Evolutionary conservation across 805 yeast genomes (phyloP).

Genomic region (Saitoella complicata): DNA sequence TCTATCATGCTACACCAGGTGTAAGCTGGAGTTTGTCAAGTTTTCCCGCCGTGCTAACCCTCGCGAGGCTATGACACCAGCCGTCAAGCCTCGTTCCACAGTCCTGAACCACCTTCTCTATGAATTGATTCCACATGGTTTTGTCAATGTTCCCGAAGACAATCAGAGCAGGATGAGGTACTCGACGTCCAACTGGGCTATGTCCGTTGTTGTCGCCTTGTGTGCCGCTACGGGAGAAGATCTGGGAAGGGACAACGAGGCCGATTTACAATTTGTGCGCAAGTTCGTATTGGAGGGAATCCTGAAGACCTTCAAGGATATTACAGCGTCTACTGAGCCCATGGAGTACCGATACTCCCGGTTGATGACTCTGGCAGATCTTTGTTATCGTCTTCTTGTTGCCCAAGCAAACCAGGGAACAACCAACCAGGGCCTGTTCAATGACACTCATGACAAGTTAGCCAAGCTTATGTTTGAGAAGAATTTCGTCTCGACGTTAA

Average conservation of each 20-base stretch:
- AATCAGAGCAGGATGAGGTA: conserved; percentile 25
- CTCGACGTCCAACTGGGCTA: conserved; percentile 46
- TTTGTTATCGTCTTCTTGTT: conserved; percentile 23
- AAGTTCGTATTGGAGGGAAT: conserved; percentile 57
- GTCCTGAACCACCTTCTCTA: conserved; percentile 63
- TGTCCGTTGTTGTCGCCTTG: conserved; percentile 43
- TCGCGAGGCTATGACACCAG: conserved; percentile 4
- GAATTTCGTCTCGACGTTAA: conserved; percentile 32
- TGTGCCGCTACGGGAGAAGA: conserved; percentile 41
- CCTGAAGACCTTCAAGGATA: conserved; percentile 43
- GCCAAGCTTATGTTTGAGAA: conserved; percentile 55
- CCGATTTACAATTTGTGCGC: conserved; percentile 56
- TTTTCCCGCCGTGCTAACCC: conserved; percentile 33
- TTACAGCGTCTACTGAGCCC: conserved; percentile 22
- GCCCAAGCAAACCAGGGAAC: conserved; percentile 12
- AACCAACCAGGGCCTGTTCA: neutral
- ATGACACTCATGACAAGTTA: conserved; percentile 17
- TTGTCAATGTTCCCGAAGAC: conserved; percentile 20
- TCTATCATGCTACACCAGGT: conserved; percentile 58
- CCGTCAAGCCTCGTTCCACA: conserved; percentile 52
- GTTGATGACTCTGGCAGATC: conserved; percentile 35
- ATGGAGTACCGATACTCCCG: conserved; percentile 37
- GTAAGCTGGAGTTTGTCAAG: conserved; percentile 68
- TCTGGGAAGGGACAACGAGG: conserved; percentile 20
- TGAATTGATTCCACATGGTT: conserved; percentile 47